These are phyloP conservation scores for Fonsecaea pedrosoi DNA, from an alignment of 2,329 filamentous ascomycete genomes.

Conservation along the genomic window DNA sequence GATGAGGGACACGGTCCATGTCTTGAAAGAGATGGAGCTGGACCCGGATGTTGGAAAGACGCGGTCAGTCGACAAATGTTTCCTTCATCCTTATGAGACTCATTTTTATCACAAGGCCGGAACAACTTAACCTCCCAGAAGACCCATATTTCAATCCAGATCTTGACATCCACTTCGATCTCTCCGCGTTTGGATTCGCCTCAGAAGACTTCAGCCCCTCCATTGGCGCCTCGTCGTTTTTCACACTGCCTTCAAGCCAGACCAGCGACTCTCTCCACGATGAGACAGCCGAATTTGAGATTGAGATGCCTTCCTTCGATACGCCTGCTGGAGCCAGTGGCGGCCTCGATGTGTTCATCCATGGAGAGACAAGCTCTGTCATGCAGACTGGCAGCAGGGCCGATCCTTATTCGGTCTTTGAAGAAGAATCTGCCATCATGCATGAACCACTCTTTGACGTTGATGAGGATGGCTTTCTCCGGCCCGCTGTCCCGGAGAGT, in stretches of 20 bases:
- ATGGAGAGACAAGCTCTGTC: conserved; percentile 52
- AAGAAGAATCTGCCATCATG: conserved; percentile 54
- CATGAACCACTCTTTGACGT: conserved; percentile 66
- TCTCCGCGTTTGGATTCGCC: conserved; percentile 53
- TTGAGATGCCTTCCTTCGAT: conserved; percentile 59
- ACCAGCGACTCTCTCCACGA: conserved; percentile 43
- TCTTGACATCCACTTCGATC: conserved; percentile 63
- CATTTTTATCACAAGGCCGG: conserved; percentile 60
- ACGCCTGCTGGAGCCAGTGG: conserved; percentile 47
- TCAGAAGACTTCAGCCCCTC: conserved; percentile 46
- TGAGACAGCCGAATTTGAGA: conserved; percentile 44
- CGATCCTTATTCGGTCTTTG: conserved; percentile 42
- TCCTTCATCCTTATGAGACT: background rate
- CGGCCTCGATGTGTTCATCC: conserved; percentile 46
- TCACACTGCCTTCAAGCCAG: conserved; percentile 40
- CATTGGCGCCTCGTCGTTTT: conserved; percentile 32
- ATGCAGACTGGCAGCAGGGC: conserved; percentile 44
- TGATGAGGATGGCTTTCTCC: conserved; percentile 66
- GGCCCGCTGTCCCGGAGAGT: conserved; percentile 43
- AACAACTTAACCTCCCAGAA: conserved; percentile 78
- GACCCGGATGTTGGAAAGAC: conserved; percentile 74
- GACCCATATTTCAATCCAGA: conserved; percentile 81
- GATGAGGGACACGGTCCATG: conserved; percentile 71
- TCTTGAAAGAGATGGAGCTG: conserved; percentile 64
- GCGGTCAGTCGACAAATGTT: conserved; percentile 61